These are phyloP conservation scores for Citeromyces siamensis DNA, from an alignment of 1,139 yeast genomes.

Conservation along the genomic window DNA sequence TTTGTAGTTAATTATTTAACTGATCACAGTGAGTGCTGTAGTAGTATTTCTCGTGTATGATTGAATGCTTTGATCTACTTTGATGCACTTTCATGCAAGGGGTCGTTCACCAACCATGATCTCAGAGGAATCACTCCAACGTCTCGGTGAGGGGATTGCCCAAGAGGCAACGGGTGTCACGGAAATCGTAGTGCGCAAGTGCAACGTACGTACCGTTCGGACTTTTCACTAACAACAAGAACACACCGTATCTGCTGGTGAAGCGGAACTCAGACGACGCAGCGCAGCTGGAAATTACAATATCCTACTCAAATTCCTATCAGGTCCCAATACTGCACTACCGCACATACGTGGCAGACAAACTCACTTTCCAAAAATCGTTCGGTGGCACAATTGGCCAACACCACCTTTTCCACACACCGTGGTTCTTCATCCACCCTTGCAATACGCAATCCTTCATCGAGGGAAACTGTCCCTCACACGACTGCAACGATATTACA, in stretches of 20 bases:
- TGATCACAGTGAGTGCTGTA: too few relatives aligned
- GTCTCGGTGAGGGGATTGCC: too few relatives aligned
- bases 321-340: slow-evolving; percentile 2
- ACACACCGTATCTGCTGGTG: neutral
- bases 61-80: too few relatives aligned
- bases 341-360: neutral
- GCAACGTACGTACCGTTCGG: neutral
- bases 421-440: slow-evolving; percentile 5
- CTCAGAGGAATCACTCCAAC: too few relatives aligned
- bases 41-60: too few relatives aligned
- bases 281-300: neutral
- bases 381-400: neutral
- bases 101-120: too few relatives aligned
- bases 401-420: slow-evolving; percentile 2
- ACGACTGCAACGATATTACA: neutral
- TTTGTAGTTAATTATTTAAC: too few relatives aligned
- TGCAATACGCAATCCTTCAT: slow-evolving; percentile 2
- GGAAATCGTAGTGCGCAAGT: too few relatives aligned
- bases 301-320: slow-evolving; percentile 2
- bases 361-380: slow-evolving; percentile 1
- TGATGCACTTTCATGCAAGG: too few relatives aligned
- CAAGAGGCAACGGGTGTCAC: too few relatives aligned
- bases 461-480: neutral
- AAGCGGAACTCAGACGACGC: neutral
- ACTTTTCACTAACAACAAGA: neutral